Percentiles rank a stretch among this genome's conserved stretches.
phyloP scores from a whole-genome alignment of 129 eudicot species.

The Arctium minus region DNA sequence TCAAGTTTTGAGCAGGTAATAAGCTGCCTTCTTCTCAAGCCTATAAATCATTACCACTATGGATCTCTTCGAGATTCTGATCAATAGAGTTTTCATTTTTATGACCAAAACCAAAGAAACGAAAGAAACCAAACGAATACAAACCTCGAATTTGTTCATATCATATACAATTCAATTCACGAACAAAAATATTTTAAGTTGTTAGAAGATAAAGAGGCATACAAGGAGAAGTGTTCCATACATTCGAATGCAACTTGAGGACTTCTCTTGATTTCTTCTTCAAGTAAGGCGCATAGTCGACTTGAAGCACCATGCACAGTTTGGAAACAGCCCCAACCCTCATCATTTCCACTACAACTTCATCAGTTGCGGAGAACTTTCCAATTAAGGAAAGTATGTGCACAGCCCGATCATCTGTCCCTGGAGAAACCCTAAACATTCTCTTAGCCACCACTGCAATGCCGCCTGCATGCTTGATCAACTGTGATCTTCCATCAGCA shows the following conservation, averaged over 20 bases:
- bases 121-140: neutral
- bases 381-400: slow-evolving; percentile 46
- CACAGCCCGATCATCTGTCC: slow-evolving; percentile 53
- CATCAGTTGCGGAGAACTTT: slow-evolving; percentile 53
- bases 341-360: slow-evolving; percentile 69
- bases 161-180: neutral
- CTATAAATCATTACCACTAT: too few relatives aligned
- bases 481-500: slow-evolving; percentile 75
- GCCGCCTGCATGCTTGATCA: slow-evolving; percentile 63
- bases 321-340: slow-evolving; percentile 72
- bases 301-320: slow-evolving; percentile 78
- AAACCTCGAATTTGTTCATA: neutral
- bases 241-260: slow-evolving; percentile 57
- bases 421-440: slow-evolving; percentile 59
- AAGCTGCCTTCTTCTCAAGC: neutral
- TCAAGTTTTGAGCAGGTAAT: too few relatives aligned
- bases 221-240: slow-evolving; percentile 82
- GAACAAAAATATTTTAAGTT: slow-evolving; percentile 9
- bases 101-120: neutral
- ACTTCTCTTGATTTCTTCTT: slow-evolving; percentile 75
- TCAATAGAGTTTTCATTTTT: neutral
- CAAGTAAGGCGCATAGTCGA: slow-evolving; percentile 48
- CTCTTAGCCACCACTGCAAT: slow-evolving; percentile 60
- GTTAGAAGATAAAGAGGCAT: slow-evolving; percentile 39
- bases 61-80: neutral